Evolutionary conservation across 2,329 filamentous ascomycete species (phyloP).

Genomic region (Colletotrichum horii): DNA sequence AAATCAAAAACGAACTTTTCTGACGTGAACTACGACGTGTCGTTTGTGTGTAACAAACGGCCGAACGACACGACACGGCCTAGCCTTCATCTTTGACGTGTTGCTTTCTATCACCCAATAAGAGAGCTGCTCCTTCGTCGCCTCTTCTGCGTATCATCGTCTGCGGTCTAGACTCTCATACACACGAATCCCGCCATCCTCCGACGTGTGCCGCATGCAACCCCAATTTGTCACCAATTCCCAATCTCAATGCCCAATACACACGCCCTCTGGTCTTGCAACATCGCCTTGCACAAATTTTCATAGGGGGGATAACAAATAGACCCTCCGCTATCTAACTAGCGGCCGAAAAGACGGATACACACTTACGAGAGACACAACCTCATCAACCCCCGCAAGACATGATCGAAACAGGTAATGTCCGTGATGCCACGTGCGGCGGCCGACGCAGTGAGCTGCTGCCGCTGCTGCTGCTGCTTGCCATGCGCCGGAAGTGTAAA

Average conservation of each 20-base stretch:
- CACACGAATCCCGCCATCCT: neutral
- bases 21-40: neutral
- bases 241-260: neutral
- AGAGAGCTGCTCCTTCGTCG: neutral
- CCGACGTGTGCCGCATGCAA: neutral
- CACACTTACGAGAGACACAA: neutral
- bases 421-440: constrained; percentile 6
- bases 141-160: neutral
- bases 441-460: neutral
- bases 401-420: neutral
- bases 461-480: neutral
- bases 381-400: neutral
- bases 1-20: neutral
- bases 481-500: neutral
- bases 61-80: neutral
- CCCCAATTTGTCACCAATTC: neutral
- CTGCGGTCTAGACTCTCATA: neutral
- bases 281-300: neutral
- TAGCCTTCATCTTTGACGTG: neutral
- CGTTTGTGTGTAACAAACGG: neutral
- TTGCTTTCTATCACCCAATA: neutral
- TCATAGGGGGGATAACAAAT: neutral
- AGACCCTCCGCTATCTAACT: neutral
- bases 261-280: neutral
- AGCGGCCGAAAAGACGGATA: neutral